A percentile compares a stretch with the other conserved stretches of the same genome.
These are phyloP conservation scores for Ogataea allantospora DNA, from an alignment of 805 yeast genomes.

Conservation along the genomic window DNA sequence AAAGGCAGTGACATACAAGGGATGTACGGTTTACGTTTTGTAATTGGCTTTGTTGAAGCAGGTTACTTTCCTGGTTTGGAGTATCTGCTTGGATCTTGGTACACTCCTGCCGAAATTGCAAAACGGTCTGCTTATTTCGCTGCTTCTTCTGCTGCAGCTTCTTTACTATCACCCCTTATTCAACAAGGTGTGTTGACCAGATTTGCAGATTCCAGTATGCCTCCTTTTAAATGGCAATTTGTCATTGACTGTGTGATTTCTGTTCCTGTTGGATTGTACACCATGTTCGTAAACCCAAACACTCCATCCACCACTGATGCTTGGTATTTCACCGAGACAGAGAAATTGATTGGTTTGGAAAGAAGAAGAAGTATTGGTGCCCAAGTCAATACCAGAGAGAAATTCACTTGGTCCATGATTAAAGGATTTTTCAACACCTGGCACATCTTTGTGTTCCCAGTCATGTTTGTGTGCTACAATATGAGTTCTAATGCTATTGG, in stretches of 20 bases:
- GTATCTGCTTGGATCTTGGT: constrained; percentile 39
- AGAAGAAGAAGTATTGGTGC: constrained; percentile 43
- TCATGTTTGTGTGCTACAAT: constrained; percentile 39
- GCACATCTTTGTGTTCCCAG: constrained; percentile 49
- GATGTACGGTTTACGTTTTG: constrained; percentile 34
- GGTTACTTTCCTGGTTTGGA: constrained; percentile 52
- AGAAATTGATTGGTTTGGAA: constrained; percentile 42
- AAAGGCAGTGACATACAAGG: constrained; percentile 25
- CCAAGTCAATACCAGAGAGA: constrained; percentile 41
- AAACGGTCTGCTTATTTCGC: constrained; percentile 37
- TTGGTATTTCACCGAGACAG: constrained; percentile 38
- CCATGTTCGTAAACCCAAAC: constrained; percentile 44
- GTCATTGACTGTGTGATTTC: constrained; percentile 42
- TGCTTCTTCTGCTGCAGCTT: constrained; percentile 36
- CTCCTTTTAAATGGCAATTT: constrained; percentile 47
- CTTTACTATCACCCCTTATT: constrained; percentile 37
- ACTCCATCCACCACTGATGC: constrained; percentile 44
- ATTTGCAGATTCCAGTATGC: constrained; percentile 17
- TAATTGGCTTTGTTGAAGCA: constrained; percentile 45
- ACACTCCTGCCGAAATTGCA: constrained; percentile 32
- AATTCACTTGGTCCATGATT: constrained; percentile 40
- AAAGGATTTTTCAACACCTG: constrained; percentile 44
- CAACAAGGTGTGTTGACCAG: constrained; percentile 33
- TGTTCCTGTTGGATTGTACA: constrained; percentile 39
- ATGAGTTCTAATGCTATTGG: constrained; percentile 34